A percentile compares a stretch with the other conserved stretches of the same genome.
Conservation (phyloP, 2,329 filamentous ascomycete genomes). For the Fonsecaea monophora region DNA sequence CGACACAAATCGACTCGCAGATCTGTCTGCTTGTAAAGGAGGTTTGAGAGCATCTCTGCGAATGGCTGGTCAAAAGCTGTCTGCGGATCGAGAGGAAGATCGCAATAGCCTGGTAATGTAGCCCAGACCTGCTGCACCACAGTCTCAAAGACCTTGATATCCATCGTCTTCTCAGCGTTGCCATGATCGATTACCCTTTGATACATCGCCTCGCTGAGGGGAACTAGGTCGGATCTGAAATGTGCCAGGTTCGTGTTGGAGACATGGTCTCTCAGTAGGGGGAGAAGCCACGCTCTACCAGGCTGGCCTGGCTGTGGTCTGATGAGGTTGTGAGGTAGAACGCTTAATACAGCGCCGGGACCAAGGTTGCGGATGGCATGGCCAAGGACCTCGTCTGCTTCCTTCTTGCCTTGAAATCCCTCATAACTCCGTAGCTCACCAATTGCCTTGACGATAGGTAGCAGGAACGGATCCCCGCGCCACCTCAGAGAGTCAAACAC, state of each 20-base stretch:
- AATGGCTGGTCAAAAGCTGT: constrained; percentile 84
- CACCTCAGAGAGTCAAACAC: constrained; percentile 88
- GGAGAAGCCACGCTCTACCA: constrained; percentile 92
- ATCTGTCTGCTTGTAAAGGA: constrained; percentile 90
- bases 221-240: constrained; percentile 85
- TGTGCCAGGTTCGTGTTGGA: constrained; percentile 86
- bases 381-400: constrained; percentile 88
- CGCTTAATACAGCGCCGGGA: constrained; percentile 78
- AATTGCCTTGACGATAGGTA: constrained; percentile 75
- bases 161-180: constrained; percentile 84
- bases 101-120: constrained; percentile 90
- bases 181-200: constrained; percentile 86
- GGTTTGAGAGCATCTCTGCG: constrained; percentile 86
- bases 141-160: constrained; percentile 97
- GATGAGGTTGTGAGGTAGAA: constrained; percentile 84
- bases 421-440: constrained; percentile 88
- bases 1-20: constrained; percentile 86
- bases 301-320: constrained; percentile 77
- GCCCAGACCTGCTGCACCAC: constrained; percentile 96
- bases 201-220: constrained; percentile 87
- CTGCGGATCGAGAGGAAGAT: constrained; percentile 79
- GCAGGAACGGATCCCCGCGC: constrained; percentile 79
- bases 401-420: constrained; percentile 90
- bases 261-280: constrained; percentile 85
- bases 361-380: constrained; percentile 90